Percentiles rank a stretch among this genome's conserved stretches.
These are phyloP conservation scores for Calvatia gigantea DNA, from an alignment of 768 basidiomycete species.

Conservation along the genomic window DNA sequence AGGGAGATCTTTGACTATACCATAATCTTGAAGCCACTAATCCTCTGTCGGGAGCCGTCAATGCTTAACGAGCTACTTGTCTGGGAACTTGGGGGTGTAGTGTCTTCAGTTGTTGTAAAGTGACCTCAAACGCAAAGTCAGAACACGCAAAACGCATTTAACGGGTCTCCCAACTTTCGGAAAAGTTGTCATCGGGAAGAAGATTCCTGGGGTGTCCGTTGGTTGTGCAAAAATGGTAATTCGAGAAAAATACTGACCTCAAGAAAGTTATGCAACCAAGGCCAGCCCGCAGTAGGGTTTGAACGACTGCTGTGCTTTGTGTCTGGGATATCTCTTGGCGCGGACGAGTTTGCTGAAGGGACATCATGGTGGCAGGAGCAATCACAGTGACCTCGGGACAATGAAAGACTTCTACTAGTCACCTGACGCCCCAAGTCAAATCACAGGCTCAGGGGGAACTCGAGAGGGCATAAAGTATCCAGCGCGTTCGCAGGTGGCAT, in stretches of 20 bases:
- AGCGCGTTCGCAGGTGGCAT: no score
- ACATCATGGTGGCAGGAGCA: slow-evolving; percentile 2
- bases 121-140: slow-evolving; percentile 36
- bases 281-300: slow-evolving; percentile 70
- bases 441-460: no score
- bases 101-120: slow-evolving; percentile 49
- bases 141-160: background rate
- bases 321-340: slow-evolving; percentile 45
- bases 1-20: slow-evolving; percentile 19
- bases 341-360: slow-evolving; percentile 29
- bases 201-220: slow-evolving; percentile 48
- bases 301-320: slow-evolving; percentile 67
- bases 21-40: slow-evolving; percentile 72
- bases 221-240: background rate
- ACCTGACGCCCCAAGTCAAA: slow-evolving; percentile 11
- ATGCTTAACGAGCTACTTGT: slow-evolving; percentile 22
- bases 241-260: slow-evolving; percentile 36
- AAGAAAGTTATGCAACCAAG: slow-evolving; percentile 77
- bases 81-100: slow-evolving; percentile 34
- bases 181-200: slow-evolving; percentile 78
- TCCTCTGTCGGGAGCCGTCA: slow-evolving; percentile 30
- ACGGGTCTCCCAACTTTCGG: slow-evolving; percentile 42
- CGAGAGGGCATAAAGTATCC: no score
- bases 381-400: background rate
- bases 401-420: slow-evolving; percentile 4